Evolutionary conservation across 108 stramenopile species (phyloP).

Genomic region (Aurantiochytrium sp.): DNA sequence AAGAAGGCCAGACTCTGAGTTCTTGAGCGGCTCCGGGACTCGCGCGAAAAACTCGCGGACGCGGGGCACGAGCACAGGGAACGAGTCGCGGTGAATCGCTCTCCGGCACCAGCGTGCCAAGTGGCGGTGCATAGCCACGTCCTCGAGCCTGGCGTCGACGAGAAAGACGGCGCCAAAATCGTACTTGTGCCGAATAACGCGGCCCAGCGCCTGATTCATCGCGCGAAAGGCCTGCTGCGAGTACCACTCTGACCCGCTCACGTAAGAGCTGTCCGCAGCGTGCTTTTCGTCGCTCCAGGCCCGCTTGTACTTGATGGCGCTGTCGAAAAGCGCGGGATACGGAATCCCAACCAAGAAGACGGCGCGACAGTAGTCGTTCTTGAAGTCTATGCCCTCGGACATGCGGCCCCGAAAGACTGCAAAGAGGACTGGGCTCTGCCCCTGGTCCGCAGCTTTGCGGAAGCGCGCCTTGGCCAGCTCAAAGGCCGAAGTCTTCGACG

Average conservation of each 20-base stretch:
- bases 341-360: constrained; percentile 32
- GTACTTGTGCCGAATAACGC: constrained; percentile 75
- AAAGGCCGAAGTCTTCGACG: not conserved
- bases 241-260: constrained; percentile 69
- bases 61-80: not conserved
- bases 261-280: not conserved
- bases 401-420: constrained; percentile 81
- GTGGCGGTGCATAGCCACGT: constrained; percentile 53
- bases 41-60: not conserved
- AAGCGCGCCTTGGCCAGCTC: not conserved
- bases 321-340: constrained; percentile 56
- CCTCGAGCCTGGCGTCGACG: constrained; percentile 62
- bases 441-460: not conserved
- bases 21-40: not conserved
- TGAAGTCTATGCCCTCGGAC: constrained; percentile 68
- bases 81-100: not conserved
- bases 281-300: constrained; percentile 63
- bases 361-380: not conserved
- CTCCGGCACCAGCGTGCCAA: constrained; percentile 28
- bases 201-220: constrained; percentile 77
- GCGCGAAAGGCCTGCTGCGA: constrained; percentile 83
- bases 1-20: no score
- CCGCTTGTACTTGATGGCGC: constrained; percentile 69
- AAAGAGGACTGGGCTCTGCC: constrained; percentile 64
- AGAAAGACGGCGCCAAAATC: constrained; percentile 81